Percentiles rank a stretch among this genome's conserved stretches.
These are phyloP conservation scores for Austropuccinia psidii DNA, from an alignment of 1,284 basidiomycete species.

Conservation along the genomic window DNA sequence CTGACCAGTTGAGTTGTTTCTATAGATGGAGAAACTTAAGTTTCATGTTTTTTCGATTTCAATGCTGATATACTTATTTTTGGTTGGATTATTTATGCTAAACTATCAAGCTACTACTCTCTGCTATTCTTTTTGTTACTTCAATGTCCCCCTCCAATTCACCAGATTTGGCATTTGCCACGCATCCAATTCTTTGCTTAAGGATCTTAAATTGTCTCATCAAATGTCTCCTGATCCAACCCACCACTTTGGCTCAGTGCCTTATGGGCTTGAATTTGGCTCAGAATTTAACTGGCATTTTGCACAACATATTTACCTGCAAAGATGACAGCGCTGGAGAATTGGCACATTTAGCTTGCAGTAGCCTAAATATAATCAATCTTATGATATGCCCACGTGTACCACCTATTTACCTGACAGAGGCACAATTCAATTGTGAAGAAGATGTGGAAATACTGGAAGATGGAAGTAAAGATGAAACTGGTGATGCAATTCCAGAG, in stretches of 20 bases:
- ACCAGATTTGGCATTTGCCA: background rate
- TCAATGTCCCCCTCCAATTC: too few relatives aligned
- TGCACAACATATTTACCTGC: background rate
- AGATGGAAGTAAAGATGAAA: too few relatives aligned
- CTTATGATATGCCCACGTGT: constrained; percentile 5
- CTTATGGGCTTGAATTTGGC: constrained; percentile 4
- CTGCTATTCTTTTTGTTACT: too few relatives aligned
- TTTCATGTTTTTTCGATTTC: too few relatives aligned
- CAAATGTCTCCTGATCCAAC: background rate
- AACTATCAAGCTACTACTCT: too few relatives aligned
- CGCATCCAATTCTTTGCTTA: background rate
- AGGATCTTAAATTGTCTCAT: constrained; percentile 1
- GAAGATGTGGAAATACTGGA: too few relatives aligned
- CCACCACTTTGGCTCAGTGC: background rate
- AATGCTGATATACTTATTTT: too few relatives aligned
- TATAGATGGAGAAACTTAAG: too few relatives aligned
- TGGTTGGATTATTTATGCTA: too few relatives aligned
- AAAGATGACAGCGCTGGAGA: background rate
- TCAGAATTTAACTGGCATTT: background rate
- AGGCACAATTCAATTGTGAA: background rate
- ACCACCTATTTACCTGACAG: background rate
- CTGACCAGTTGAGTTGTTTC: constrained; percentile 8
- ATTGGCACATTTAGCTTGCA: background rate
- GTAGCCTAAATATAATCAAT: background rate
- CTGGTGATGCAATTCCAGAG: too few relatives aligned